Evolutionary conservation across 83 land plant genomes (phyloP), one percentile per base, ranked within the genome.

Genomic region (Larix sibirica): DNA sequence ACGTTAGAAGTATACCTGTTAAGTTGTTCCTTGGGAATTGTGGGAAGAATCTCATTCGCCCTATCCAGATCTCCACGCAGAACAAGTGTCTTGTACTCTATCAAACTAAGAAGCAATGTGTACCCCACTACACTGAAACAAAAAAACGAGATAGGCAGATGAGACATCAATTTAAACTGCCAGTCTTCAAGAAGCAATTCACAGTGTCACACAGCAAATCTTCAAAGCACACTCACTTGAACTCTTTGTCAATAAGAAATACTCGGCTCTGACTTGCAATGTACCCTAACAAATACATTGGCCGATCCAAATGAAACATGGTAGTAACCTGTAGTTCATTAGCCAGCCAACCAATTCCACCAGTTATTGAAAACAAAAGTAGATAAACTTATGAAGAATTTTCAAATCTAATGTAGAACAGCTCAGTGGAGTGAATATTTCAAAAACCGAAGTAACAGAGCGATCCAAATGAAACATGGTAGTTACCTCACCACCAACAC

Each of bases 401-500:
- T 20, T 24, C 42, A 40, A 44, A 44, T 73, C 23, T 40, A 50
- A 54, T 12, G 16, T 54, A 12, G 14, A 50, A 54, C 58, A 54
- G 58, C 58, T 54, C 58, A 54, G 58, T 12, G 58, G 58, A 50
- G n/a, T 42, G 77, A 40, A 21, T 0, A 42, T n/a, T 73, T 9
- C 77, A 73, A 66, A 3, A 42, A 42, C 58, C 5, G 21, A n/a
- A 40, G 42, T 24, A 73, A 44, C 14, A 42, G 77, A 73, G n/a
- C n/a, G n/a, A n/a, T n/a, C n/a, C n/a, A n/a, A n/a, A n/a, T n/a
- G n/a, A n/a, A n/a, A n/a, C n/a, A n/a, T n/a, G n/a, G n/a, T n/a
- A n/a, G n/a, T n/a, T n/a, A n/a, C 99, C 98, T 97, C 99, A 56
- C 99, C 99, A 81, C 99, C 99, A 88, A 97, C 99, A 85, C 98